Evolutionary conservation across 352 stramenopile genomes (phyloP), one percentile per base, ranked within the genome.

Genomic region (Pythium rishiriense): DNA sequence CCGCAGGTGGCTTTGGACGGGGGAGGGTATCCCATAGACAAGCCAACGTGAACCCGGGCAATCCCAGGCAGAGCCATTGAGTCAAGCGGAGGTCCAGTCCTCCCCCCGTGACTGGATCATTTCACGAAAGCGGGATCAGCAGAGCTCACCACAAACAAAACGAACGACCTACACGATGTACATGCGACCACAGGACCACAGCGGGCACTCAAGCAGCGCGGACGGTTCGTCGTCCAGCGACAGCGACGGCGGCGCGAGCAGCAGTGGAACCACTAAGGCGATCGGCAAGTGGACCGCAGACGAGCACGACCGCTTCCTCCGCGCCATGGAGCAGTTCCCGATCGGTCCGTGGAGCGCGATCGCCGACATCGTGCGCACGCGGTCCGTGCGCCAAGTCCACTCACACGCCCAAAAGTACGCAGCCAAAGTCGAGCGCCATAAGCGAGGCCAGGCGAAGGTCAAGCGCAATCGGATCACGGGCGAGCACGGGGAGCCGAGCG

Each of bases 331-430:
- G 56, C 66, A 78, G 21, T 88, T 76, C 68, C 81, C 81, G 4
- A 81, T 84, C 58, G 81, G 81, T 11, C 81, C 81, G 31, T 90
- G 81, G 81, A 90, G 85, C 49, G 68, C 69, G 10, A 86, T 90
- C 37, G 81, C 81, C 3, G 76, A 83, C 62, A 66, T 84, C 61
- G 87, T 90, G 49, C 72, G 68, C 28, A 90, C 81, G 39, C 78
- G 81, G 10, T 85, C 79, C 2, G 78, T 87, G 56, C 71, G 79
- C 21, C 81, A 90, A 50, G 78, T 86, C 61, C 81, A 90, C 57
- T 86, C 81, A 8, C 81, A 90, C 68, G 79, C 79, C 21, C 78
- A 90, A 22, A 90, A 90, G 62, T 90, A 87, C 46, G 75, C 84
- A 46, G 81, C 85, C 57, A 90, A 90, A 54, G 71, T 90, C 35